Base-by-base conservation (phyloP, 1,139 yeast genomes). In the Candida pseudoviswanathii region DNA sequence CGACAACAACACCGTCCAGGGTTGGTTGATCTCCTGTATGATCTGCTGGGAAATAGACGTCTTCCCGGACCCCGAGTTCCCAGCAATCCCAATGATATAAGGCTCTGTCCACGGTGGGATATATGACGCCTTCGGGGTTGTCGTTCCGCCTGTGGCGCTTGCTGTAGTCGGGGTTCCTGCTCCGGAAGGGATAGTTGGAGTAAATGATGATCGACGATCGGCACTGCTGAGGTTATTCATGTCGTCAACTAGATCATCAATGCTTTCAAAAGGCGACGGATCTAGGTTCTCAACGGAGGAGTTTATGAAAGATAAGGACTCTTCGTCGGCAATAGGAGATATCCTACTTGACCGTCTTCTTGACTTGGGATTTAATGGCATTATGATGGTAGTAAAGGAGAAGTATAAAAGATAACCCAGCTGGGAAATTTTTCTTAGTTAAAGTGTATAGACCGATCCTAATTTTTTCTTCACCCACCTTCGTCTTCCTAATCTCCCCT, bases 51-150 rank as follows among this genome's bases (percentile, higher is more conserved):
- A 95, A 26, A 94, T 89, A 30, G 96, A 87, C 0, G 99, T 94
- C 64, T 94, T 94, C 2, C 99, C 99, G 0, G 96, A 88, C 1
- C 98, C 99, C 24, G 96, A 87, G 49, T 88, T 84, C 1, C 99
- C 99, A 0, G 97, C 97, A 21, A 94, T 82, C 5, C 97, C 99
- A 54, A 94, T 92, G 46, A 94, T 85, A 63, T 91, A 94, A 0
- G 98, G 98, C 52, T 90, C 91, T 2, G 90, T 85, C 98, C 98
- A 94, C 25, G 98, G 98, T 2, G 98, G 98, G 11, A 82, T 80
- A 62, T 89, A 88, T 27, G 67, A 63, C 11, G 52, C 45, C 29
- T 45, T 46, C 6, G 45, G 33, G 10, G 45, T 40, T 6, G 40
- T 6, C 10, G 44, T n/a, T n/a, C n/a, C 32, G 8, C 30, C 27